Evolutionary conservation across 345 rosid genomes (phyloP).

Genomic region (Linum lewisii): DNA sequence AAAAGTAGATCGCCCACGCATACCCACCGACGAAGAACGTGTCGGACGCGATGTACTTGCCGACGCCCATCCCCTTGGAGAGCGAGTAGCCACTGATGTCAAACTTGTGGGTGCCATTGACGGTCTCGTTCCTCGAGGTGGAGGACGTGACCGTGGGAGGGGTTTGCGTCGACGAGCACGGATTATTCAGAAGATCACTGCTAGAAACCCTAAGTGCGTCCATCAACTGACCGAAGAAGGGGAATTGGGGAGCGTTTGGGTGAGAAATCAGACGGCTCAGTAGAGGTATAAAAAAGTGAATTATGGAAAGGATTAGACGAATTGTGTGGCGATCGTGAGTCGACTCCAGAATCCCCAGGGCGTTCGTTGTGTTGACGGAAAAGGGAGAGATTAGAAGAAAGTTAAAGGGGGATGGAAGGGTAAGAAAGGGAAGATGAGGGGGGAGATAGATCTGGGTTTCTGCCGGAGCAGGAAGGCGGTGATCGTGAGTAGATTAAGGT

Average conservation of each 20-base stretch:
- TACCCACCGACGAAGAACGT: conserved; percentile 60
- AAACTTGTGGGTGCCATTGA: conserved; percentile 66
- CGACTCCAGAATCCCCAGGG: background rate
- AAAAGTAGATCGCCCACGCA: conserved; percentile 66
- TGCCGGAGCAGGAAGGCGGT: background rate
- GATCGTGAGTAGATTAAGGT: background rate
- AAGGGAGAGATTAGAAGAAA: background rate
- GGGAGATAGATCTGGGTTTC: background rate
- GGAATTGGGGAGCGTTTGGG: background rate
- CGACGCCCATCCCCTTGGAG: conserved; percentile 58
- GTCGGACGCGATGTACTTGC: conserved; percentile 51
- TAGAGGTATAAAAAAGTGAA: background rate
- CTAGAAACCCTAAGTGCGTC: conserved; percentile 1
- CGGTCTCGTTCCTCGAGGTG: conserved; percentile 48
- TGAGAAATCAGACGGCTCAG: background rate
- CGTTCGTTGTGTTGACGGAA: background rate
- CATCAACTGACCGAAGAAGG: background rate
- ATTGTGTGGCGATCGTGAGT: background rate
- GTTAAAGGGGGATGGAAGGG: background rate
- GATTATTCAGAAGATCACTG: background rate
- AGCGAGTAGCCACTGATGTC: conserved; percentile 52
- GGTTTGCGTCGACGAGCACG: background rate
- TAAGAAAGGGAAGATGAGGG: background rate
- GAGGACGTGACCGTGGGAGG: conserved; percentile 25
- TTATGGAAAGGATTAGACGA: background rate